Evolutionary conservation across 1,139 yeast species (phyloP).

Genomic region (Hyphopichia wangnamkhiaoensis): DNA sequence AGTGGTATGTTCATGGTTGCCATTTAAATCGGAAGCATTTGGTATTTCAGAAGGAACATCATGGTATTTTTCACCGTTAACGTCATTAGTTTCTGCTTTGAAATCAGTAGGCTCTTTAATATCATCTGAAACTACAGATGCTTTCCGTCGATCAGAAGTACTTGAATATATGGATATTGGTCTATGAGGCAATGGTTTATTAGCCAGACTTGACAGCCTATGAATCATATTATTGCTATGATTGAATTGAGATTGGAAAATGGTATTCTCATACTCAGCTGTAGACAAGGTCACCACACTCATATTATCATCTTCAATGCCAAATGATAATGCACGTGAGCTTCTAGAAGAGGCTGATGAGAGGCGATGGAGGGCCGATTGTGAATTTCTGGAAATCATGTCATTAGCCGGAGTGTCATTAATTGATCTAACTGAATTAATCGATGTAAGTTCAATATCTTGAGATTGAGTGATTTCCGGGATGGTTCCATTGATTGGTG

Average conservation of each 20-base stretch:
- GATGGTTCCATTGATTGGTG: too few relatives aligned
- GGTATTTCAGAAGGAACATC: too few relatives aligned
- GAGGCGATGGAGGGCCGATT: neutral
- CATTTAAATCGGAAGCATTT: too few relatives aligned
- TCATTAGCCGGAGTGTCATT: neutral
- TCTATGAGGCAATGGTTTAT: constrained; percentile 30
- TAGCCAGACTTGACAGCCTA: constrained; percentile 1
- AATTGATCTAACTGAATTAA: neutral
- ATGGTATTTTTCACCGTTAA: too few relatives aligned
- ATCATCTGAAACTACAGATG: too few relatives aligned
- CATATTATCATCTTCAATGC: constrained; percentile 25
- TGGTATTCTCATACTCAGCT: constrained; percentile 53
- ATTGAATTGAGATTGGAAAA: constrained; percentile 53
- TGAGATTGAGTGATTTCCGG: too few relatives aligned
- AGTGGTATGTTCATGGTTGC: too few relatives aligned
- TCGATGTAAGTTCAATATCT: neutral
- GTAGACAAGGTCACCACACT: constrained; percentile 52
- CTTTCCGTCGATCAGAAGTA: too few relatives aligned
- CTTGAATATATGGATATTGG: too few relatives aligned
- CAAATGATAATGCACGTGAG: neutral
- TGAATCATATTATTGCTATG: constrained; percentile 8
- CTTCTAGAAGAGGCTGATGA: neutral
- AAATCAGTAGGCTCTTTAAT: too few relatives aligned
- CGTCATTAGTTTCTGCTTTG: too few relatives aligned
- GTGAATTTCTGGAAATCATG: constrained; percentile 1